Base-by-base conservation (phyloP, 2,329 filamentous ascomycete genomes). In the Botrytis byssoidea region DNA sequence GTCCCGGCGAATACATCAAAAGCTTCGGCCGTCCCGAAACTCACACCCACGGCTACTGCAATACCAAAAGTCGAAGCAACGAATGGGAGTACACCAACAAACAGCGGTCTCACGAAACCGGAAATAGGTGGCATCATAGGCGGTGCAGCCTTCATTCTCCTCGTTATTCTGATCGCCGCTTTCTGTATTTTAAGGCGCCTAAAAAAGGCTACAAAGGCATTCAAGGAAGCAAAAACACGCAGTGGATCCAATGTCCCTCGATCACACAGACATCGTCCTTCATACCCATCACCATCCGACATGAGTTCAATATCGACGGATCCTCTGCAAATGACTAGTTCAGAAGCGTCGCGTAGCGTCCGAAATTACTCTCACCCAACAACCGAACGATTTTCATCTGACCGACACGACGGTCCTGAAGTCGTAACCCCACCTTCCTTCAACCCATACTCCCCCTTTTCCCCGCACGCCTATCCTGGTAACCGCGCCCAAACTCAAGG, bases 71-170 rank as follows among this genome's bases (percentile, higher is more conserved):
- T 32, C 76, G 75, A 14, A 78, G 81, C 61, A 76, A 80, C 46
- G 80, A 87, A 35, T 83, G 73, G 40, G 44, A 74, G 72, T 83
- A 9, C 79, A 77, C 0, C 82, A 80, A 1, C 74, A 25, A 75
- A 71, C 25, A 74, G 48, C 29, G 79, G 80, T 4, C 75, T 80
- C 32, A 77, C 77, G 35, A 78, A 74, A 10, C 66, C 76, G n/a
- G 82, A 85, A 40, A 81, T 90, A 3, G 87, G 85, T 4, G 88
- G 88, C 3, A 88, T 89, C 35, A 83, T 89, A 48, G 86, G 84
- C 3, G 88, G 86, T 1, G 85, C 85, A 20, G 81, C 87, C 4
- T 83, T 82, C 0, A 78, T 89, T 18, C 80, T 90, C 3, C 72
- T 87, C 1, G 81, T 85, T 40, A 82, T 89, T 18, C 57, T 89